phyloP scores from a whole-genome alignment of 352 stramenopile species.

The Phytopythium litorale region DNA sequence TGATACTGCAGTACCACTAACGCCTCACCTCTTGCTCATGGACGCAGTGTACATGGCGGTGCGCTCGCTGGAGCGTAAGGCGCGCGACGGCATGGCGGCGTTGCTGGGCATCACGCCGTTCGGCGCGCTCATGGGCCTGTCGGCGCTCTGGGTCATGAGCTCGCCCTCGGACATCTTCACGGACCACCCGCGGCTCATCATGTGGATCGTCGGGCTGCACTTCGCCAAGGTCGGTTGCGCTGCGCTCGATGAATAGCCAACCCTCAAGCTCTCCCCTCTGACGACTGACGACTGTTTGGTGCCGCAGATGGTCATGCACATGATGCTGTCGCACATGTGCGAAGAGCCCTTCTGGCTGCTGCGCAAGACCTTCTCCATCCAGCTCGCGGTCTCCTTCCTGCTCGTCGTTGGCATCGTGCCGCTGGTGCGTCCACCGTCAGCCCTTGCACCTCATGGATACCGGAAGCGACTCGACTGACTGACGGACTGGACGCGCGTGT shows the following conservation, averaged over 20 bases:
- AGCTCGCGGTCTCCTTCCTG: slow-evolving; percentile 57
- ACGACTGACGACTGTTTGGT: not conserved
- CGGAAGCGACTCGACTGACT: not conserved
- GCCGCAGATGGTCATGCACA: slow-evolving; percentile 86
- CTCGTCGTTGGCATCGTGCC: slow-evolving; percentile 71
- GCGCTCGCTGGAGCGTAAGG: slow-evolving; percentile 50
- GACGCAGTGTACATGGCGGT: slow-evolving; percentile 61
- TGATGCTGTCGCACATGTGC: slow-evolving; percentile 87
- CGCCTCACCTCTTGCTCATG: slow-evolving; percentile 1
- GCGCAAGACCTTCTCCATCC: slow-evolving; percentile 75
- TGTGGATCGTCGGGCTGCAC: slow-evolving; percentile 79
- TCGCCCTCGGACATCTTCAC: slow-evolving; percentile 81
- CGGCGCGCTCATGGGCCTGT: slow-evolving; percentile 56
- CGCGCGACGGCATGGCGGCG: slow-evolving; percentile 56
- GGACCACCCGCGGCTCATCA: slow-evolving; percentile 78
- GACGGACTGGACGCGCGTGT: slow-evolving; percentile 1
- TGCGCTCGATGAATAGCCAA: not conserved
- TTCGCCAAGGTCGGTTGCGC: slow-evolving; percentile 63
- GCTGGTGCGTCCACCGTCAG: slow-evolving; percentile 32
- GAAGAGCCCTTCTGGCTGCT: slow-evolving; percentile 84
- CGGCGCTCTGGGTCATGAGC: slow-evolving; percentile 71
- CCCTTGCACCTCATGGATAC: not conserved
- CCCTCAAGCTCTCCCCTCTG: not conserved
- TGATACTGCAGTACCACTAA: slow-evolving; percentile 1
- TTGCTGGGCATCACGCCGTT: slow-evolving; percentile 67